Base-by-base conservation (phyloP, 2,329 filamentous ascomycete species). In the Phialophora macrospora region DNA sequence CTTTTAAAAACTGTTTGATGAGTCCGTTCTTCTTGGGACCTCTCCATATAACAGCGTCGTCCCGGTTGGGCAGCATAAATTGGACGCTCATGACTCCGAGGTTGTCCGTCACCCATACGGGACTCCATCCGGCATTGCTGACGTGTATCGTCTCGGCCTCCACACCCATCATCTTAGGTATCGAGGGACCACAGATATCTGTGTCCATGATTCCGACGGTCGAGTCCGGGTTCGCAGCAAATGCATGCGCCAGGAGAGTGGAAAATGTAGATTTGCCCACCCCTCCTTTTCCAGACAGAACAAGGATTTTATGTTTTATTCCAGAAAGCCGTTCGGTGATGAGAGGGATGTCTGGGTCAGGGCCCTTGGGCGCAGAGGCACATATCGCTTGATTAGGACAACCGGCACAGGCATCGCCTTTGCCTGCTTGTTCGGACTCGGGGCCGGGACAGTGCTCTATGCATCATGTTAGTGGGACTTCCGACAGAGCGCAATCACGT, bases 81-180 rank as follows among this genome's bases (percentile, higher is more conserved):
- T 99, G 95, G 70, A 99, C 92, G 74, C 90, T 95, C 94, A 99
- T 98, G 58, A 97, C 92, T 1, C 90, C 91, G 3, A 99, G 82
- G 73, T 98, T 99, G 73, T 98, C 95, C 73, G 89, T 86, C 17
- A 97, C 93, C 91, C 93, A 98, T 14, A 98, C 94, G 0, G 95
- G 95, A 75, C 90, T 92, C 95, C 93, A 97, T 1, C 95, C 95
- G 0, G 89, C 87, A 60, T 87, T 90, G 75, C 89, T 95, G 60
- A 97, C 88, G 77, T 99, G 95, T 60, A 99, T 95, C 0, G 91
- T 96, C 80, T 99, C 94, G n/a, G 56, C 69, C 55, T 72, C 71
- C 0, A 97, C 94, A 38, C 95, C 95, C 89, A 99, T 93, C 94
- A 99, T 98, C 81, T 97, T 97, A 22, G 95, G 95, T 73, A 99